These are phyloP conservation scores for Colletotrichum sp. DNA, from an alignment of 2,329 filamentous ascomycete genomes.

Conservation along the genomic window DNA sequence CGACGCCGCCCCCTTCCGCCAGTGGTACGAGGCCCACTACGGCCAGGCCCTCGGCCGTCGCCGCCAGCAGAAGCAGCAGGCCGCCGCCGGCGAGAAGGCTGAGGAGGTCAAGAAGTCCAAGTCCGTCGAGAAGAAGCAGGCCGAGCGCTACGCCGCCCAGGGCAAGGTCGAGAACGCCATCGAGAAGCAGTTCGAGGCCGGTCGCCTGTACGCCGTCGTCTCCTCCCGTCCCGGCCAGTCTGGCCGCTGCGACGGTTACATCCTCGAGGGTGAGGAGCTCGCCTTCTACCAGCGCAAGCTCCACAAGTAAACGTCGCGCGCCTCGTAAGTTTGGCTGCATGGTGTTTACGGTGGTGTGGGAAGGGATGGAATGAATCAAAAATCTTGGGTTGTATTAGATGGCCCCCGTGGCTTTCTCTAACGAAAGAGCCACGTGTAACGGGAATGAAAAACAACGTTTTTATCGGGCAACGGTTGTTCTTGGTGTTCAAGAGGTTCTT, in stretches of 20 bases:
- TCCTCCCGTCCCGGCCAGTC: constrained; percentile 95
- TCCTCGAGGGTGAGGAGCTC: constrained; percentile 98
- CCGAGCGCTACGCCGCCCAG: constrained; percentile 76
- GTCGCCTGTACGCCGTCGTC: constrained; percentile 94
- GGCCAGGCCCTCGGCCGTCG: constrained; percentile 86
- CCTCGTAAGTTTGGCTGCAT: background rate
- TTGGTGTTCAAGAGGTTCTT: constrained; percentile 21
- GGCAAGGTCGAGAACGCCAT: constrained; percentile 94
- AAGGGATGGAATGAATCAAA: background rate
- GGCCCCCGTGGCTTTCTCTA: background rate
- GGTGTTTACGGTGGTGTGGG: background rate
- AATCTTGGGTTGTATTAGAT: background rate
- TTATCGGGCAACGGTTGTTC: constrained; percentile 21
- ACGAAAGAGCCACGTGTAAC: constrained; percentile 7
- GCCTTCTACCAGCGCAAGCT: constrained; percentile 99
- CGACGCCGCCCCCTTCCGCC: constrained; percentile 97
- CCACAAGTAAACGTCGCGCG: constrained; percentile 78
- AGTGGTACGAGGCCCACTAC: constrained; percentile 99
- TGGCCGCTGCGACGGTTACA: constrained; percentile 95
- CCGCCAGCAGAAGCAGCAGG: constrained; percentile 80
- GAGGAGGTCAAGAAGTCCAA: constrained; percentile 92
- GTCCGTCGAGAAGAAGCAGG: constrained; percentile 95
- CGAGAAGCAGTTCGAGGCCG: constrained; percentile 99
- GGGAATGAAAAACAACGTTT: constrained; percentile 22
- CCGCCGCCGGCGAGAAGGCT: constrained; percentile 61